Base-by-base conservation (phyloP, 768 basidiomycete genomes). In the Ephemerocybe angulata region DNA sequence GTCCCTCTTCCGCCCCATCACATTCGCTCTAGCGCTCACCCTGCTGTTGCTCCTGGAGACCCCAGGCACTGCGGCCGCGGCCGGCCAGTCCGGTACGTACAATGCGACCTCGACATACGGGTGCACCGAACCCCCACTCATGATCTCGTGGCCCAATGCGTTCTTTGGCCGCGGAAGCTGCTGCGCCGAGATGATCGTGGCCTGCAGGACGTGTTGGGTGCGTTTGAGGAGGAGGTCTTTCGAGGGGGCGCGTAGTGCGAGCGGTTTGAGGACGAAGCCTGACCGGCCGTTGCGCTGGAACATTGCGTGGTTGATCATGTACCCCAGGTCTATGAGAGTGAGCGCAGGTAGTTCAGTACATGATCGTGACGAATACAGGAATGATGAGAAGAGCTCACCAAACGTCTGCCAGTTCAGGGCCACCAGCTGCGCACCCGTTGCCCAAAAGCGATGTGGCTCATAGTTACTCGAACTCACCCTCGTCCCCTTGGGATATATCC, bases 331-430 rank as follows among this genome's bases (percentile, higher is more conserved):
- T 93, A 64, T 40, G 47, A 55, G 4, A 50, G 7, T n/a, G 40
- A 48, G 40, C 49, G 12, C 8, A 61, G n/a, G n/a, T 44, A 46
- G 43, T 28, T 22, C n/a, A n/a, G n/a, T n/a, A n/a, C n/a, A n/a
- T n/a, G n/a, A n/a, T n/a, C n/a, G n/a, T n/a, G n/a, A n/a, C n/a
- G n/a, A n/a, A 24, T 21, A 24, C 5, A 43, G 29, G 44, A 27
- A 21, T 11, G 22, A n/a, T 27, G 15, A 19, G 31, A 27, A n/a
- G 29, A 42, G 40, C 84, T 47, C 63, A 94, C 93, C 93, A 61
- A 85, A 87, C 0, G 95, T 98, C 69, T 99, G 97, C 90, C 94
- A 97, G 68, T 99, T 99, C 56, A 99, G 79, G 3, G 97, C 93
- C 0, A 96, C 93, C 28, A 98, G 70, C 67, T 98, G 96, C 4